Base-by-base conservation (phyloP, 345 rosid genomes). In the Clarkia xantiana region DNA sequence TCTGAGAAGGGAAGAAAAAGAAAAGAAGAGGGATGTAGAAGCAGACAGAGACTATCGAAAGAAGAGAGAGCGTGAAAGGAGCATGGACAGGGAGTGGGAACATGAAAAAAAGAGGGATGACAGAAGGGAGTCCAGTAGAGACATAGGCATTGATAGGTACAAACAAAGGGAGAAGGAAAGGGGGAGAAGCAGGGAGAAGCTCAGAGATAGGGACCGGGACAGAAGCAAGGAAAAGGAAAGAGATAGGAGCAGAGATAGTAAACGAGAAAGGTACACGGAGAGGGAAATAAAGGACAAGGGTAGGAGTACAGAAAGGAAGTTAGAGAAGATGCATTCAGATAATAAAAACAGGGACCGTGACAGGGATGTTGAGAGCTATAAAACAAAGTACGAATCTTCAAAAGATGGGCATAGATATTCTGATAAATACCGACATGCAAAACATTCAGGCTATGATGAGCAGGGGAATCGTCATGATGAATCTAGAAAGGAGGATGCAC, bases 191-290 rank as follows among this genome's bases (percentile, higher is more conserved):
- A 18, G 57, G 56, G 51, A 52, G 25, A 60, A 51, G 51, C 29
- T 14, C 12, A 46, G 42, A 39, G 63, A 51, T 13, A 52, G 52
- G 1, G 57, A 60, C 25, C 44, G 57, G 42, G 42, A 39, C 14
- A 58, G 22, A 42, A 42, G 51, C 42, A 62, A 60, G 50, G 66
- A 59, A 14, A 63, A 53, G 63, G 80, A 70, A 49, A 61, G 58
- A 52, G 73, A 65, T 49, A 63, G 65, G 62, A 70, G 66, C 65
- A 51, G 73, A 57, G 85, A 75, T 42, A 68, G 71, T 45, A 60
- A 66, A 54, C 65, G 71, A 56, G 67, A 45, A 46, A 66, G 63
- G 62, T 72, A 54, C 45, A 68, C 74, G 53, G 64, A 49, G 23
- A 66, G 54, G 67, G 70, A 67, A 36, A 74, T 77, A 22, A 52